phyloP scores from a whole-genome alignment of 2,329 filamentous ascomycete species.

The Botrytis elliptica region DNA sequence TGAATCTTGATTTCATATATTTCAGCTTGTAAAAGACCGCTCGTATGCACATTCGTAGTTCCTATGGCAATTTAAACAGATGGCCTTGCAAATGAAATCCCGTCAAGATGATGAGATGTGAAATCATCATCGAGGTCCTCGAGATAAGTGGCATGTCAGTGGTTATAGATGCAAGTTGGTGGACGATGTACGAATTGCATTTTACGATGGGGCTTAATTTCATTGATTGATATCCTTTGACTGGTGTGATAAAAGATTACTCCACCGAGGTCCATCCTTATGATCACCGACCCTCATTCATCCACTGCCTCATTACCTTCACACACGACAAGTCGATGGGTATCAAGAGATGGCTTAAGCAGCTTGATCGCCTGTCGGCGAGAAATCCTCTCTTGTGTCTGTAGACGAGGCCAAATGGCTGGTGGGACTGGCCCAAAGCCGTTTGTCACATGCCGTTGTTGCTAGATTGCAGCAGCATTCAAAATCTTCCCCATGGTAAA shows the following conservation, averaged over 20 bases:
- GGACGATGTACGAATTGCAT: neutral
- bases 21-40: neutral
- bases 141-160: neutral
- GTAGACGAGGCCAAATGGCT: neutral
- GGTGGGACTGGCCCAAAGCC: neutral
- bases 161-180: slow-evolving; percentile 30
- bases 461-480: neutral
- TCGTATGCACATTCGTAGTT: neutral
- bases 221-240: neutral
- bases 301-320: slow-evolving; percentile 52
- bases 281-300: slow-evolving; percentile 56
- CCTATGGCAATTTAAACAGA: neutral
- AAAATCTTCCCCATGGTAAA: neutral
- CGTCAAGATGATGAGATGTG: neutral
- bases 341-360: neutral
- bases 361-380: neutral
- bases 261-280: slow-evolving; percentile 43
- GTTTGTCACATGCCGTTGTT: neutral
- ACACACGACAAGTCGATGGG: slow-evolving; percentile 43
- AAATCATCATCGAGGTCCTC: neutral
- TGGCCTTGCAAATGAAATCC: no score
- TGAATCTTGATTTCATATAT: neutral
- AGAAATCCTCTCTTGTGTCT: neutral
- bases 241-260: neutral
- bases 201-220: neutral